These are phyloP conservation scores for Inosperma sp. DNA, from an alignment of 768 basidiomycete genomes.

Conservation along the genomic window DNA sequence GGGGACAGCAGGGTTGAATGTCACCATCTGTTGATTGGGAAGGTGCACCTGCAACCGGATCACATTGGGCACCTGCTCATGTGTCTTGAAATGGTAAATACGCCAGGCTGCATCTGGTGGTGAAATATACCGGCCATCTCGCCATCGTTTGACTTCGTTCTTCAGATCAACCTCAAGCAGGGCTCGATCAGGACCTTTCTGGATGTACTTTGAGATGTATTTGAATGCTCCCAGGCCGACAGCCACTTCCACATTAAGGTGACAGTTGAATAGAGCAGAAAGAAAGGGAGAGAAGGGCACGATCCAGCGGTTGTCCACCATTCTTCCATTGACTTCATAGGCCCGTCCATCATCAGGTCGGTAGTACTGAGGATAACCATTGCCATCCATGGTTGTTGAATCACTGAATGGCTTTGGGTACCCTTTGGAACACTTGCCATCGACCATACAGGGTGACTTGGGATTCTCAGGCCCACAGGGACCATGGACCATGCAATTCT, in stretches of 20 bases:
- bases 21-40: constrained; percentile 32
- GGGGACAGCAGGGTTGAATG: constrained; percentile 28
- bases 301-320: constrained; percentile 34
- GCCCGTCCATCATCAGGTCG: constrained; percentile 27
- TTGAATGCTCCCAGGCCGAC: constrained; percentile 36
- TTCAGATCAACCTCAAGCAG: constrained; percentile 24
- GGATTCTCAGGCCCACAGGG: constrained; percentile 34
- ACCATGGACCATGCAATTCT: constrained; percentile 33
- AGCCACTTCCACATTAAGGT: constrained; percentile 44
- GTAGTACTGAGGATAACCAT: constrained; percentile 25
- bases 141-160: constrained; percentile 35
- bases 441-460: constrained; percentile 35
- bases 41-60: constrained; percentile 41
- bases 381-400: constrained; percentile 16
- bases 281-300: constrained; percentile 39
- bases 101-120: constrained; percentile 34
- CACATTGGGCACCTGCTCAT: constrained; percentile 36
- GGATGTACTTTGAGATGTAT: constrained; percentile 46
- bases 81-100: constrained; percentile 31
- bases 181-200: constrained; percentile 35
- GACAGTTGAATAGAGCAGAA: constrained; percentile 31
- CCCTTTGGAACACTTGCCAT: constrained; percentile 28
- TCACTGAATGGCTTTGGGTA: constrained; percentile 29
- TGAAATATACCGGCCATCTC: constrained; percentile 35
- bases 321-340: constrained; percentile 19